phyloP scores from a whole-genome alignment of 495 filamentous ascomycete genomes.

The Penicillium egyptiacum region DNA sequence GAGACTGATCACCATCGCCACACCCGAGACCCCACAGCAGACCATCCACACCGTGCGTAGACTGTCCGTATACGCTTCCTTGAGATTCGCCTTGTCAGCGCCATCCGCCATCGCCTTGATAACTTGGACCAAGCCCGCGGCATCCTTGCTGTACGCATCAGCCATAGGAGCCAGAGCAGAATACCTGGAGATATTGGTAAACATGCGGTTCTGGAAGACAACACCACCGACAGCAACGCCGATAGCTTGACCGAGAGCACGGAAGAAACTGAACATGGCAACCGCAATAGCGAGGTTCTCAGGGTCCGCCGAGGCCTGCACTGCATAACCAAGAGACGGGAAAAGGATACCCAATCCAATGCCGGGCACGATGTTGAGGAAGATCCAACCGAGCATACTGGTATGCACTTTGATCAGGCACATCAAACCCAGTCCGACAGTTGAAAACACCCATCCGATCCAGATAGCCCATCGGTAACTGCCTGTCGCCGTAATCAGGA shows the following conservation, averaged over 20 bases:
- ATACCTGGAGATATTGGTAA: conserved; percentile 42
- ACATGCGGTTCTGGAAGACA: conserved; percentile 62
- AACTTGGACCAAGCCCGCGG: conserved; percentile 57
- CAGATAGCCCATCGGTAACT: conserved; percentile 53
- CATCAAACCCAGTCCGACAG: conserved; percentile 47
- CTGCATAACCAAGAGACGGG: conserved; percentile 45
- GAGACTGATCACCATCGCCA: conserved; percentile 51
- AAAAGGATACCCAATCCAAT: conserved; percentile 53
- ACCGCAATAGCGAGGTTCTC: conserved; percentile 48
- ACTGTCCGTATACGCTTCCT: conserved; percentile 55
- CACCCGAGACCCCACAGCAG: conserved; percentile 52
- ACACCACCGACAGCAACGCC: conserved; percentile 58
- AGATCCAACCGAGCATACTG: conserved; percentile 44
- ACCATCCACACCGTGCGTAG: conserved; percentile 58
- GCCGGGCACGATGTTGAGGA: conserved; percentile 48
- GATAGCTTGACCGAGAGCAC: conserved; percentile 53
- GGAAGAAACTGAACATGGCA: conserved; percentile 58
- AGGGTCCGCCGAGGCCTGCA: conserved; percentile 48
- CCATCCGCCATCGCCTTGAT: conserved; percentile 56
- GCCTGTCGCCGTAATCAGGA: conserved; percentile 45
- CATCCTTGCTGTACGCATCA: conserved; percentile 53
- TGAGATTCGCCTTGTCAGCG: conserved; percentile 41
- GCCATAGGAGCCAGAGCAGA: conserved; percentile 46
- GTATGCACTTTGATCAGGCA: conserved; percentile 47
- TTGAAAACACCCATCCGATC: conserved; percentile 52